A percentile compares a stretch with the other conserved stretches of the same genome.
phyloP scores from a whole-genome alignment of 768 basidiomycete species.

The Calocybe indica region DNA sequence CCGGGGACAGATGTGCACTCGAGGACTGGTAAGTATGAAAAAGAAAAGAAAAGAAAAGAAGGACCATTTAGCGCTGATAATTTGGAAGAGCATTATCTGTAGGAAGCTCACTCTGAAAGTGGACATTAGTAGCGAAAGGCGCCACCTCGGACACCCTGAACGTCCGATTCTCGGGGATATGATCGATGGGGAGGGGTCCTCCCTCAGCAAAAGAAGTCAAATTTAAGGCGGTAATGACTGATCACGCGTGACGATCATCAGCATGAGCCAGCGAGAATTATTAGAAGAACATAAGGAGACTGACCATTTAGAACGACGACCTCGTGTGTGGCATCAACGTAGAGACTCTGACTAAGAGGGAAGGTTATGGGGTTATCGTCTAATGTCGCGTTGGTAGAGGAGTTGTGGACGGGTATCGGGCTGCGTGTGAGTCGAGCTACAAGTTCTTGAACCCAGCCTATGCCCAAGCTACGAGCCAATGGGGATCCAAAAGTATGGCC shows the following conservation, averaged over 20 bases:
- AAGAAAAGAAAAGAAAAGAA: constrained; percentile 8
- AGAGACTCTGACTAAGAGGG: constrained; percentile 66
- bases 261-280: constrained; percentile 2
- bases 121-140: constrained; percentile 85
- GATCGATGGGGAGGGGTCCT: constrained; percentile 74
- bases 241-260: constrained; percentile 2
- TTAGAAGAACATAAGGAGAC: constrained; percentile 12
- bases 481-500: constrained; percentile 80
- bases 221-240: constrained; percentile 83
- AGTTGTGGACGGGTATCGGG: constrained; percentile 63
- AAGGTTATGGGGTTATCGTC: constrained; percentile 63
- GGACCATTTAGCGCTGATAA: constrained; percentile 8
- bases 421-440: constrained; percentile 78
- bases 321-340: constrained; percentile 89
- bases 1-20: constrained; percentile 45
- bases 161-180: constrained; percentile 56
- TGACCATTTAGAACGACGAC: constrained; percentile 83
- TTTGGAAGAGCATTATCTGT: constrained; percentile 2
- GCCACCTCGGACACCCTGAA: constrained; percentile 76
- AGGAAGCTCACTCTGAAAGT: constrained; percentile 67
- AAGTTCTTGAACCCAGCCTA: constrained; percentile 81
- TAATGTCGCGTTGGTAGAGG: constrained; percentile 81
- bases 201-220: constrained; percentile 62
- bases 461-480: constrained; percentile 66
- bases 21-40: constrained; percentile 41